Conservation (phyloP, 305 asterid species). For the Rubia balearica region DNA sequence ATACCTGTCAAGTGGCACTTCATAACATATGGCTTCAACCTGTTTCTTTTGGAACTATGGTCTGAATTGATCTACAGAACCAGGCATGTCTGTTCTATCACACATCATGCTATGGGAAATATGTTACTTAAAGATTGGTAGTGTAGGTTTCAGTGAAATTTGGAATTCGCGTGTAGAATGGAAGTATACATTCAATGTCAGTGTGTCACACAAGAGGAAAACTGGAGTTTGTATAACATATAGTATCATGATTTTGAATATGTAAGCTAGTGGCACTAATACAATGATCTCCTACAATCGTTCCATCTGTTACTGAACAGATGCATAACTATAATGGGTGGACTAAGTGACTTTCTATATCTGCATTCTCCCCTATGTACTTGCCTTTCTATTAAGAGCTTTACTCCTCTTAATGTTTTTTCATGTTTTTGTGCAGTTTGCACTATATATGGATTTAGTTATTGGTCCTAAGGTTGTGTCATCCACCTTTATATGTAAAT, state of each 20-base stretch:
- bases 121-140: conserved; percentile 2
- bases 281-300: not conserved
- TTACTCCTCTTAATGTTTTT: not conserved
- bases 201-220: not conserved
- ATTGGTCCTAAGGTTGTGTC: not conserved
- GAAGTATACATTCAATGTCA: not conserved
- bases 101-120: not conserved
- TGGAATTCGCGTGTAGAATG: not conserved
- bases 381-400: not conserved
- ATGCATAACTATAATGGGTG: not conserved
- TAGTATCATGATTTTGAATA: not conserved
- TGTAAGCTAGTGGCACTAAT: not conserved
- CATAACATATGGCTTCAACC: not conserved
- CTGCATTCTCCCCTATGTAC: not conserved
- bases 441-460: not conserved
- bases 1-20: not conserved
- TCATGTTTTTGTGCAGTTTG: not conserved
- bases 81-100: not conserved
- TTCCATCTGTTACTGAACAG: no score
- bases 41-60: not conserved
- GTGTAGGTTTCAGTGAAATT: not conserved
- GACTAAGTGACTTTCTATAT: not conserved
- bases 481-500: not conserved
- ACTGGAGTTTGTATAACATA: not conserved
- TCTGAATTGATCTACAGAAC: not conserved